Evolutionary conservation across 2,329 filamentous ascomycete species (phyloP).

Genomic region (Aspergillus candidus): DNA sequence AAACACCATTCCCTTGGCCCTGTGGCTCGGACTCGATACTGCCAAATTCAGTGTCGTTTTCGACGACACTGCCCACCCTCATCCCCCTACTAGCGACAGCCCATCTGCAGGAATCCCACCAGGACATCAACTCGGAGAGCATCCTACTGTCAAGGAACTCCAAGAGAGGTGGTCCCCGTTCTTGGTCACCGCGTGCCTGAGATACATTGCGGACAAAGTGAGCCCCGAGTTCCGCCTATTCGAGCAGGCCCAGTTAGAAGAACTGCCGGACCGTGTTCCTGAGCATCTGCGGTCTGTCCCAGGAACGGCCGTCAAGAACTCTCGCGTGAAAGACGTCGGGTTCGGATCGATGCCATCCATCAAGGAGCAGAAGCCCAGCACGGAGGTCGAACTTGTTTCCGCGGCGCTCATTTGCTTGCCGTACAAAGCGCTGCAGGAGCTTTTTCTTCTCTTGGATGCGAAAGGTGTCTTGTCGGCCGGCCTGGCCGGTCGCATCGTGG

Average conservation of each 20-base stretch:
- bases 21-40: conserved; percentile 23
- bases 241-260: conserved; percentile 16
- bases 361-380: conserved; percentile 10
- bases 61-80: not conserved
- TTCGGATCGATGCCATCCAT: conserved; percentile 17
- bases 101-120: not conserved
- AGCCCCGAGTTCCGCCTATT: conserved; percentile 21
- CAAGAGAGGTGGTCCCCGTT: conserved; percentile 8
- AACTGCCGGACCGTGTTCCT: conserved; percentile 23
- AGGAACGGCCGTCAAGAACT: conserved; percentile 9
- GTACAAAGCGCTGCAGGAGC: conserved; percentile 16
- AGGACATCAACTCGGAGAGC: not conserved
- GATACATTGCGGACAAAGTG: conserved; percentile 19
- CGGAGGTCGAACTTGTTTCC: conserved; percentile 17
- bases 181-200: conserved; percentile 14
- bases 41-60: conserved; percentile 18
- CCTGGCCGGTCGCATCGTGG: conserved; percentile 18
- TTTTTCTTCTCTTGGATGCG: conserved; percentile 15
- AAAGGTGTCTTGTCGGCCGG: conserved; percentile 10
- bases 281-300: conserved; percentile 10
- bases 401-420: conserved; percentile 25
- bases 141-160: conserved; percentile 6
- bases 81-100: too few species aligned
- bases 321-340: conserved; percentile 15
- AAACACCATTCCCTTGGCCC: conserved; percentile 24